Percentiles rank a stretch among this genome's conserved stretches.
Conservation (phyloP, 495 filamentous ascomycete genomes). For the Tuber brumale region DNA sequence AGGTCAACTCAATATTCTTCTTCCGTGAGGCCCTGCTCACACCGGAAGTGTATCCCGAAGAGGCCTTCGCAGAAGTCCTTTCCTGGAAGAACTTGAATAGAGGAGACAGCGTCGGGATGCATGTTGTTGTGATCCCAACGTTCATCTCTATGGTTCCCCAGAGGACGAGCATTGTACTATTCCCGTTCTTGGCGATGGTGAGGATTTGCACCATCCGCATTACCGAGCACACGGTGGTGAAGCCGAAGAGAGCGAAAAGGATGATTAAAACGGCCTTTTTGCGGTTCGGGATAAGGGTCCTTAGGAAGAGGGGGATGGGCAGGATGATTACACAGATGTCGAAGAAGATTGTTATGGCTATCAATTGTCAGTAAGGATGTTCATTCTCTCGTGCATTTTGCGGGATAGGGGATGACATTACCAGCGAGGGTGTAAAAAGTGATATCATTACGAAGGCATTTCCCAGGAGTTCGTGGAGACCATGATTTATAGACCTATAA, state of each 20-base stretch:
- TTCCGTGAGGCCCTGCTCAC: constrained; percentile 13
- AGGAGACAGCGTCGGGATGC: constrained; percentile 30
- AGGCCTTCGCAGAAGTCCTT: constrained; percentile 18
- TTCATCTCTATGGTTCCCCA: constrained; percentile 58
- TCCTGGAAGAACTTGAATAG: constrained; percentile 34
- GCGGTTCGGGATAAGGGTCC: constrained; percentile 48
- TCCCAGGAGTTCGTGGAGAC: constrained; percentile 43
- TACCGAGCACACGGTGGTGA: constrained; percentile 55
- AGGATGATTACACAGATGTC: constrained; percentile 52
- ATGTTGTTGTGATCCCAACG: constrained; percentile 45
- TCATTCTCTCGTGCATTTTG: not conserved
- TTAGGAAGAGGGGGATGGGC: constrained; percentile 51
- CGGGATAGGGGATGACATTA: not conserved
- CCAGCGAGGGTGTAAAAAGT: constrained; percentile 51
- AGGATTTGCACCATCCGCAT: constrained; percentile 53
- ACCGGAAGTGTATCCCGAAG: constrained; percentile 22
- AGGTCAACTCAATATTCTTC: constrained; percentile 25
- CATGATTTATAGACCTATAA: constrained; percentile 49
- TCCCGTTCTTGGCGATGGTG: constrained; percentile 51
- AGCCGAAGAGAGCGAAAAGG: constrained; percentile 54
- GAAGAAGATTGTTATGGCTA: constrained; percentile 50
- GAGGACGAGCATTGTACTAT: constrained; percentile 54
- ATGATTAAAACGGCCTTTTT: constrained; percentile 52
- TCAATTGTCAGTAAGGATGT: not conserved
- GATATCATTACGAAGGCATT: constrained; percentile 49